Evolutionary conservation across 2,329 filamentous ascomycete species (phyloP), one percentile per base, ranked within the genome.

Genomic region (Chaetomiaceae sp.): DNA sequence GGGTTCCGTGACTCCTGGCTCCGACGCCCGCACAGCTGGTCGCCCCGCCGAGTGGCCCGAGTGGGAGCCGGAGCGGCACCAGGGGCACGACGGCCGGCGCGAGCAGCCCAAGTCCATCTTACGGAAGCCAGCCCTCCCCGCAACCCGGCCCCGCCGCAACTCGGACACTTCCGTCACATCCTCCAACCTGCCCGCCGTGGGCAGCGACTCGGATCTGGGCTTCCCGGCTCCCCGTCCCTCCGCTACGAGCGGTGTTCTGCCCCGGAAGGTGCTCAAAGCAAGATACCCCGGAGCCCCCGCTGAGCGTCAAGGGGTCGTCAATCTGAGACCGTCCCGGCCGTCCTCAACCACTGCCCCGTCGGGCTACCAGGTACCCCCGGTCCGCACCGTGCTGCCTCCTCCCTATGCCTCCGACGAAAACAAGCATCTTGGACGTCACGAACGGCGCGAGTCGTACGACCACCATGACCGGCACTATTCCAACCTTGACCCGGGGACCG

Each of bases 401-500:
- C 52, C 51, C 8, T 57, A 56, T 33, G 17, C 48, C 22, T 46
- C 51, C 10, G 52, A 55, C 30, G n/a, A n/a, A n/a, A 53, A 37
- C 37, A 47, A 48, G 38, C 42, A 36, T 5, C 12, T 48, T 26
- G 51, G 53, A 10, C 48, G 37, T 18, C 45, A 48, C 32, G 48
- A 48, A 19, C 53, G 44, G 20, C 52, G 33, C n/a, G 38, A 33
- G n/a, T 24, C 33, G 11, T 38, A 50, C 22, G 53, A 55, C 29
- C 49, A 39, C 37, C 50, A 52, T 32, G 29, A 51, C 45, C 47
- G 41, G 9, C 45, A 29, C 37, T 54, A 56, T 38, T 39, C 35
- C 24, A 51, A 56, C 34, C 39, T 43, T 4, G 56, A 66, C 24
- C 52, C 54, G 4, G 64, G 66, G 44, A 66, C 64, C 10, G 65